A percentile compares a stretch with the other conserved stretches of the same genome.
Evolutionary conservation across 371 early-diverging fungal genomes (phyloP).

Genomic region (Batkoa obscura): DNA sequence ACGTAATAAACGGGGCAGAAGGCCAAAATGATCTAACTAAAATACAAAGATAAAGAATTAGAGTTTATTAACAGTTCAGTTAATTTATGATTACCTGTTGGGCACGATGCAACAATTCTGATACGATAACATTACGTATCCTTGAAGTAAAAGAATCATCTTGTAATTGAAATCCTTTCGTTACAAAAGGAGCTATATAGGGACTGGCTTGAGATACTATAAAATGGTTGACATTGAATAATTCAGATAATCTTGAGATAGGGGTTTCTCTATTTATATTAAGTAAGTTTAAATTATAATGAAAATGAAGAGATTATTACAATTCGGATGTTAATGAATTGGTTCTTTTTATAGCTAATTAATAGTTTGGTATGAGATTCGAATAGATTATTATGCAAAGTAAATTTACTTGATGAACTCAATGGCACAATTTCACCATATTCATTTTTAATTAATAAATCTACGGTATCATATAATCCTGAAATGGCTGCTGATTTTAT

Average conservation of each 20-base stretch:
- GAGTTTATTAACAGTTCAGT: not conserved
- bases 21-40: slow-evolving; percentile 31
- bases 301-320: no score
- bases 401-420: slow-evolving; percentile 26
- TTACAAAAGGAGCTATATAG: slow-evolving; percentile 38
- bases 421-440: slow-evolving; percentile 38
- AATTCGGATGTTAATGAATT: no score
- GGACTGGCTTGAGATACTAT: slow-evolving; percentile 53
- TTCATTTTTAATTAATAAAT: slow-evolving; percentile 44
- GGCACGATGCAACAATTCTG: slow-evolving; percentile 36
- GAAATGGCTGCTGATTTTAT: slow-evolving; percentile 42
- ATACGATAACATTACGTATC: slow-evolving; percentile 22
- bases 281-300: slow-evolving; percentile 10
- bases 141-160: slow-evolving; percentile 20
- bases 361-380: no score
- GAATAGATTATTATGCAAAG: not conserved
- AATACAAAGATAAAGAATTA: not conserved
- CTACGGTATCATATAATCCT: slow-evolving; percentile 31
- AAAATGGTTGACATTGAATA: slow-evolving; percentile 61
- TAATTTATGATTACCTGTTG: slow-evolving; percentile 21
- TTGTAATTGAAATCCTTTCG: slow-evolving; percentile 26
- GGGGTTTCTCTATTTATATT: slow-evolving; percentile 30
- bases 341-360: no score
- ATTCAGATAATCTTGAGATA: slow-evolving; percentile 34
- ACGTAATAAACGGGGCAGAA: slow-evolving; percentile 31